Conservation (phyloP, 2,329 filamentous ascomycete genomes). For the Phaeomoniella chlamydospora region DNA sequence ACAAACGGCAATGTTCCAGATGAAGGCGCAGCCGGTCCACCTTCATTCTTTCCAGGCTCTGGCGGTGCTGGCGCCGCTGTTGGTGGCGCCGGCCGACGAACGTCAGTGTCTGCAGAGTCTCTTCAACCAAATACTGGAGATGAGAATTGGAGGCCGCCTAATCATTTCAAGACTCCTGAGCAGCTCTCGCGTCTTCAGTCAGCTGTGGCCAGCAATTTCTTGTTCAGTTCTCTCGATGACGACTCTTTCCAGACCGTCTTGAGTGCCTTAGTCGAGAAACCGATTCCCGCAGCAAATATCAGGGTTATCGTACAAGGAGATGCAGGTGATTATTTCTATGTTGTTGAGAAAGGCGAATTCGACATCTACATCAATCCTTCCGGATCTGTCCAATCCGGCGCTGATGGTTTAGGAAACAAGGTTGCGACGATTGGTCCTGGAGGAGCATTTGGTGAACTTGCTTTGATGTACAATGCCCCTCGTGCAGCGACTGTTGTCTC, state of each 20-base stretch:
- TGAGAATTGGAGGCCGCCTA: slow-evolving; percentile 82
- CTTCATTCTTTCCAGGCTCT: not conserved
- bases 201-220: slow-evolving; percentile 78
- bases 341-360: slow-evolving; percentile 82
- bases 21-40: not conserved
- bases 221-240: slow-evolving; percentile 89
- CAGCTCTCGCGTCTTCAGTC: slow-evolving; percentile 66
- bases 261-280: slow-evolving; percentile 84
- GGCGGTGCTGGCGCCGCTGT: slow-evolving; percentile 20
- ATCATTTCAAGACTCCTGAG: slow-evolving; percentile 67
- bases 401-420: slow-evolving; percentile 67
- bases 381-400: slow-evolving; percentile 64
- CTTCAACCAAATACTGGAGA: slow-evolving; percentile 76
- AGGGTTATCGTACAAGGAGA: slow-evolving; percentile 94
- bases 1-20: slow-evolving; percentile 4
- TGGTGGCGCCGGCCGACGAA: slow-evolving; percentile 77
- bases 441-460: slow-evolving; percentile 90
- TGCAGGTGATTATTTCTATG: slow-evolving; percentile 93
- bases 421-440: slow-evolving; percentile 74
- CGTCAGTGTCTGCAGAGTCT: slow-evolving; percentile 92
- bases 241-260: slow-evolving; percentile 80
- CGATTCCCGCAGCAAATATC: slow-evolving; percentile 78
- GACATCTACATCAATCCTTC: slow-evolving; percentile 77
- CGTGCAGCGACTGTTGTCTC: slow-evolving; percentile 89
- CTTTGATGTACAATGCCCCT: slow-evolving; percentile 96